Base-by-base conservation (phyloP, 139 green algal genomes). In the Axilococcus clingmanii region DNA sequence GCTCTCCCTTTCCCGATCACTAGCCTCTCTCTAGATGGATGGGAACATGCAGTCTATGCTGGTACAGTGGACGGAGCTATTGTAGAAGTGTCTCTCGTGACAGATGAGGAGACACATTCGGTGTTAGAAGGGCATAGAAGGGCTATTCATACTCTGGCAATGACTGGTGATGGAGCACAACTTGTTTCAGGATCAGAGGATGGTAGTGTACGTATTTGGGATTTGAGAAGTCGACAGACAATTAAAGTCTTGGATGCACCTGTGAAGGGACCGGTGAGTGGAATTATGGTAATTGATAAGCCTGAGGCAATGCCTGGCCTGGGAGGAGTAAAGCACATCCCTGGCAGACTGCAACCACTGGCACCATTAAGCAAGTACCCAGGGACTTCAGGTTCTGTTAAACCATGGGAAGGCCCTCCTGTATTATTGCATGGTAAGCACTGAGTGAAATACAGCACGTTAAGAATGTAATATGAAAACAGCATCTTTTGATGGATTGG, bases 11-110 rank as follows among this genome's bases (percentile, higher is more conserved):
- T 61, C 4, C 54, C 78, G 14, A 34, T 88, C 7, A 25, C 62
- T 7, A 63, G 37, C 42, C 40, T 83, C 7, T 52, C 58, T 3
- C 31, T 93, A 27, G 81, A 94, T 30, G 57, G 68, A 0, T 75
- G 71, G 8, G 82, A 95, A 65, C 74, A 86, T 22, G 44, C 66
- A 2, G n/a, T 93, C 32, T 93, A 83, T 38, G 77, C 71, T 7
- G 89, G 84, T 6, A 66, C 76, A 22, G 52, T 28, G 4, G 77
- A 89, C n/a, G 89, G 89, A 22, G 40, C 38, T 14, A 77, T 97
- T 16, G 94, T 80, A 54, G 75, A 88, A 41, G 52, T 84, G 1
- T 58, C 63, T 5, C 49, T 95, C 8, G 40, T 72, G 38, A 65
- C 35, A 35, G 40, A 34, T 3, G 47, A 24, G 4, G 32, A 15